Evolutionary conservation across 495 filamentous ascomycete genomes (phyloP).

Genomic region (Hypoxylon cercidicola): DNA sequence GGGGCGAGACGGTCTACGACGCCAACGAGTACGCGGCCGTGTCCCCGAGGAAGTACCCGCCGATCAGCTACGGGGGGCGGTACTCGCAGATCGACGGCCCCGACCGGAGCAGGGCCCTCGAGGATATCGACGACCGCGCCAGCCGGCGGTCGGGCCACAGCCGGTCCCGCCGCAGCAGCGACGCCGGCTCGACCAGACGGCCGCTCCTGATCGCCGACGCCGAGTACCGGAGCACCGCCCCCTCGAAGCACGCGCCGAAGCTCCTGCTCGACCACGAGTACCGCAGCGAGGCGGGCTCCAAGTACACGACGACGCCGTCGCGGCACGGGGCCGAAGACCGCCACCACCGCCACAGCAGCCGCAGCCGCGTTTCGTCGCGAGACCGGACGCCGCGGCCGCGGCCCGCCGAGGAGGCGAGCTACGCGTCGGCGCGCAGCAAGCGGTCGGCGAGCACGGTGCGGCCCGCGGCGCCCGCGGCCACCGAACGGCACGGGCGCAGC

Average conservation of each 20-base stretch:
- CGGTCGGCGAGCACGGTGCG: conserved; percentile 49
- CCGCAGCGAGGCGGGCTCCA: conserved; percentile 45
- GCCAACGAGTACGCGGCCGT: conserved; percentile 43
- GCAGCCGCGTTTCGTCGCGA: conserved; percentile 8
- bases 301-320: conserved; percentile 11
- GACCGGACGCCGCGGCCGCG: too few relatives aligned
- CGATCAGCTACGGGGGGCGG: conserved; percentile 51
- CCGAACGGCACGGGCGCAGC: conserved; percentile 21
- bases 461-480: conserved; percentile 18
- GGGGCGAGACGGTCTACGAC: conserved; percentile 27
- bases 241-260: conserved; percentile 16
- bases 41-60: conserved; percentile 37
- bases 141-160: conserved; percentile 49
- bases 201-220: conserved; percentile 46
- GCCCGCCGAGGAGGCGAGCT: conserved; percentile 45
- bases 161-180: conserved; percentile 47
- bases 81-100: conserved; percentile 47
- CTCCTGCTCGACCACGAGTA: conserved; percentile 45
- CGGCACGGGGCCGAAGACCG: conserved; percentile 15
- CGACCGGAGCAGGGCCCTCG: conserved; percentile 50
- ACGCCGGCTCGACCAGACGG: conserved; percentile 42
- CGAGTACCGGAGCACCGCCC: conserved; percentile 34
- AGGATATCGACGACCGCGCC: conserved; percentile 55
- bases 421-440: conserved; percentile 50
- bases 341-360: conserved; percentile 13